Percentiles rank a stretch among this genome's conserved stretches.
phyloP scores from a whole-genome alignment of 345 rosid genomes.

The Salix dunnii region DNA sequence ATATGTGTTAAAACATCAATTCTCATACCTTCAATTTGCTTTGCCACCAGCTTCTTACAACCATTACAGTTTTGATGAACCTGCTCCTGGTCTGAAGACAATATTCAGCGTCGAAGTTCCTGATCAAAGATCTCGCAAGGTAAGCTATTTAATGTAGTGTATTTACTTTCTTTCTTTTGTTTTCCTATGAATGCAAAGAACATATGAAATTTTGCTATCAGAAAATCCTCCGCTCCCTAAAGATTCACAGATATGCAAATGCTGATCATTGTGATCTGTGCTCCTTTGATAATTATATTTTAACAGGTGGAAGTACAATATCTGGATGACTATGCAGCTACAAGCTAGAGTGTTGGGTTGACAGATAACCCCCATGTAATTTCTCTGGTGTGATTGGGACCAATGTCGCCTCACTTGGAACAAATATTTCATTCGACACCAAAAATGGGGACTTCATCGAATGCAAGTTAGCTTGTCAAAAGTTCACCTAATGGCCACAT shows the following conservation, averaged over 20 bases:
- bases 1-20: background rate
- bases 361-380: slow-evolving; percentile 77
- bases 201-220: background rate
- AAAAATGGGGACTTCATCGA: slow-evolving; percentile 70
- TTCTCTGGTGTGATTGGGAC: slow-evolving; percentile 78
- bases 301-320: slow-evolving; percentile 82
- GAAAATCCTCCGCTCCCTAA: background rate
- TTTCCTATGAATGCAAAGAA: background rate
- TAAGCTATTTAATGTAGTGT: slow-evolving; percentile 1
- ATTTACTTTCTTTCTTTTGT: background rate
- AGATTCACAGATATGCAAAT: background rate
- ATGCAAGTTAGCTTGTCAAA: slow-evolving; percentile 61
- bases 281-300: slow-evolving; percentile 6
- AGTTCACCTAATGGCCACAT: slow-evolving; percentile 62
- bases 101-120: slow-evolving; percentile 76
- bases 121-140: slow-evolving; percentile 96
- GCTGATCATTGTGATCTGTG: background rate
- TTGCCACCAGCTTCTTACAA: slow-evolving; percentile 57
- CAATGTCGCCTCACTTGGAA: slow-evolving; percentile 55
- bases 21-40: slow-evolving; percentile 2
- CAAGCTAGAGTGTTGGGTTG: slow-evolving; percentile 76
- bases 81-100: slow-evolving; percentile 85
- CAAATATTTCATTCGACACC: slow-evolving; percentile 79
- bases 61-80: slow-evolving; percentile 79
- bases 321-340: slow-evolving; percentile 80